phyloP scores from a whole-genome alignment of 805 yeast genomes.

The Hanseniaspora vineae region DNA sequence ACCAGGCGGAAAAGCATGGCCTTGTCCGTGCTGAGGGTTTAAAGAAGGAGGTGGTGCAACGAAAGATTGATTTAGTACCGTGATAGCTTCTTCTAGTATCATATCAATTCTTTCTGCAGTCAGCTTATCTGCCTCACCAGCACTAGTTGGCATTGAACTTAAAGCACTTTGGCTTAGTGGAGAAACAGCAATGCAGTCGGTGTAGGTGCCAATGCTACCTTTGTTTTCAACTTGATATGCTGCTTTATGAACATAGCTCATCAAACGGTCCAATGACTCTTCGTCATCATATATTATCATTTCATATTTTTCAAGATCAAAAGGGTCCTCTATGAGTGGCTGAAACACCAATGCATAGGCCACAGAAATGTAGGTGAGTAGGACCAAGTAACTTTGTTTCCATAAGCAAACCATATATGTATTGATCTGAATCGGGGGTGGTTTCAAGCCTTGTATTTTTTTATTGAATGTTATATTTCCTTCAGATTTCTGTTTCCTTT shows the following conservation, averaged over 20 bases:
- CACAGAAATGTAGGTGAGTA: too few species aligned
- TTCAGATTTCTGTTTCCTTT: neutral
- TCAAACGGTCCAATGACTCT: neutral
- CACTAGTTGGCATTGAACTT: neutral
- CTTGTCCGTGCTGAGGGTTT: neutral
- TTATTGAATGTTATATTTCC: neutral
- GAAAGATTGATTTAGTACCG: too few species aligned
- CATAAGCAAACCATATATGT: neutral
- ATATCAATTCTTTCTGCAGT: neutral
- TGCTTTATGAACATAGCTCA: neutral
- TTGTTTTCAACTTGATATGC: neutral
- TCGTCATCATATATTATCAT: neutral
- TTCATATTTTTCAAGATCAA: neutral
- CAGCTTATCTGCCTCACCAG: neutral
- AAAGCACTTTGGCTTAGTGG: neutral
- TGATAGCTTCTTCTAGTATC: neutral
- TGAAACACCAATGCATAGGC: neutral
- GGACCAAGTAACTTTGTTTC: too few species aligned
- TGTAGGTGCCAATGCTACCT: neutral
- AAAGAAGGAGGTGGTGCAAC: too few species aligned
- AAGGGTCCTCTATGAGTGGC: neutral
- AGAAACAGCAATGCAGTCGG: neutral
- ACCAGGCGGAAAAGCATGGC: neutral
- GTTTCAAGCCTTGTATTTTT: too few species aligned
- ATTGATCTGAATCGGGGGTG: neutral